Evolutionary conservation across 768 basidiomycete species (phyloP), one percentile per base, ranked within the genome.

Genomic region (Lactarius psammicola): DNA sequence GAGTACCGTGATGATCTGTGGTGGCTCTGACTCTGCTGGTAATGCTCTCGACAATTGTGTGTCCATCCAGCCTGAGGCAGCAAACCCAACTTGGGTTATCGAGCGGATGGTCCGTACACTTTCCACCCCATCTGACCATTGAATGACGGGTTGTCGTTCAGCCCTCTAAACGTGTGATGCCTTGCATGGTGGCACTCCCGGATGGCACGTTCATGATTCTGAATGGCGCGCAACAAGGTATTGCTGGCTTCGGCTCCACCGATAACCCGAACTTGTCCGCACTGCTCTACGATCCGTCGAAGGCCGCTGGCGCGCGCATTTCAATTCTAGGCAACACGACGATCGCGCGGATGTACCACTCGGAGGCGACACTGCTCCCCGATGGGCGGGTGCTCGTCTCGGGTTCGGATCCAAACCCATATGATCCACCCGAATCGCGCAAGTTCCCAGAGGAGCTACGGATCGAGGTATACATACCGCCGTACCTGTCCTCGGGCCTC

Each of bases 391-490:
- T 92, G 34, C 76, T 92, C 56, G 79, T 92, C 44, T 88, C 90
- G 13, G 90, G 90, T 0, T 90, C 88, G 8, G 90, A 89, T 70
- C 89, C 87, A 18, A 51, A 51, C 49, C 11, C 13, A 2, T 15
- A 51, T 17, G 13, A 51, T 13, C 2, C 40, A 38, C 36, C 36
- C 4, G 36, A 23, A 26, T 15, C 11, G 26, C 59, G 64, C 64
- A 79, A 77, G 40, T 90, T 85, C 72, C 85, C 87, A 0, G 86
- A 94, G 68, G 91, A 95, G 73, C 87, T 91, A 77, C 83, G 92
- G 11, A 15, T 51, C 13, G 49, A 51, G 49, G 49, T 51, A 15
- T 51, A 51, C 49, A 51, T 28, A 1, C 95, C 95, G 11, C 91
- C 90, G 17, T 97, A 96, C 76, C 82, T 92, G 68, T 85, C 78